A percentile compares a stretch with the other conserved stretches of the same genome.
Conservation (phyloP, 805 yeast genomes). For the Candida khao-thaluensis region DNA sequence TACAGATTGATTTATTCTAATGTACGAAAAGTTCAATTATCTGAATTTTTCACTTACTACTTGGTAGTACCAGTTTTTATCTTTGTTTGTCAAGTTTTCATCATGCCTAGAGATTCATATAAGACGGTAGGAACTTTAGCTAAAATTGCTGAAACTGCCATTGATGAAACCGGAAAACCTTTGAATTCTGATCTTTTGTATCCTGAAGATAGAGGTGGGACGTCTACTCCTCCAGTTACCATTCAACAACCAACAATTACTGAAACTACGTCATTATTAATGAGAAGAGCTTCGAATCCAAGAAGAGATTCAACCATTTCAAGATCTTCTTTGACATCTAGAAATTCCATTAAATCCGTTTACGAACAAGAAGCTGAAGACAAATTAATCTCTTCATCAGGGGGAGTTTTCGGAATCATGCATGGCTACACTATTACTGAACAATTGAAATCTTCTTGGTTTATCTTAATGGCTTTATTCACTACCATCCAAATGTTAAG, state of each 20-base stretch:
- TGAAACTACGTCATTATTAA: slow-evolving; percentile 41
- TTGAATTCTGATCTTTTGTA: slow-evolving; percentile 45
- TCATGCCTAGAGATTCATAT: slow-evolving; percentile 81
- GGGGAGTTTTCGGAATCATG: slow-evolving; percentile 75
- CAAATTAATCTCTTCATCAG: slow-evolving; percentile 50
- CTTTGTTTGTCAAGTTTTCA: slow-evolving; percentile 62
- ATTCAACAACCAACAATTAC: slow-evolving; percentile 36
- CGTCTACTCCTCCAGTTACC: slow-evolving; percentile 3
- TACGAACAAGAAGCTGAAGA: slow-evolving; percentile 66
- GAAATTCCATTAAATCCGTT: slow-evolving; percentile 53
- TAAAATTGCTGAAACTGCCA: slow-evolving; percentile 68
- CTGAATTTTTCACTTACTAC: slow-evolving; percentile 64
- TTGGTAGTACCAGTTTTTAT: slow-evolving; percentile 78
- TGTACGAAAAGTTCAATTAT: slow-evolving; percentile 41
- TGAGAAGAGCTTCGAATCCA: slow-evolving; percentile 29
- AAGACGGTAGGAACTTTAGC: slow-evolving; percentile 68
- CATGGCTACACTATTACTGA: slow-evolving; percentile 56
- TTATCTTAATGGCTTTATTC: slow-evolving; percentile 69
- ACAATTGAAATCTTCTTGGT: slow-evolving; percentile 70
- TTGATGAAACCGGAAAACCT: slow-evolving; percentile 67
- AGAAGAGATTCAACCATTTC: slow-evolving; percentile 34
- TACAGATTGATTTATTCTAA: slow-evolving; percentile 66
- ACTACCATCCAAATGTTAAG: slow-evolving; percentile 88
- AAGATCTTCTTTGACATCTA: slow-evolving; percentile 26
- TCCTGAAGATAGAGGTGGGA: slow-evolving; percentile 33